phyloP scores from a whole-genome alignment of 768 basidiomycete genomes.

The Leccinum pellstonianum region DNA sequence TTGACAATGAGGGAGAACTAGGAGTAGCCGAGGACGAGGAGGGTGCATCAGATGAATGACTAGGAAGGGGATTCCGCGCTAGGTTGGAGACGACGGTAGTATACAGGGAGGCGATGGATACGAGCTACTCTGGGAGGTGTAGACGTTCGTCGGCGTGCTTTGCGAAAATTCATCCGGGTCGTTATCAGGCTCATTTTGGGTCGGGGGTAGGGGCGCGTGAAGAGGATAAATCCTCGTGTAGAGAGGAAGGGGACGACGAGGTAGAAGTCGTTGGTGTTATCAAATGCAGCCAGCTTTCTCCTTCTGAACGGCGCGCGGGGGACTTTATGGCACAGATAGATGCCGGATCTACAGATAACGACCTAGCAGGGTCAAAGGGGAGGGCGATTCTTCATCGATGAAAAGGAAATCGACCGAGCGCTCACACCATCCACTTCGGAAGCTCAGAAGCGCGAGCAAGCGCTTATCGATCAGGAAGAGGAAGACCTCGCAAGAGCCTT shows the following conservation, averaged over 20 bases:
- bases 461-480: slow-evolving; percentile 46
- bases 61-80: slow-evolving; percentile 14
- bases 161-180: slow-evolving; percentile 6
- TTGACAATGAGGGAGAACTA: slow-evolving; percentile 17
- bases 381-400: slow-evolving; percentile 16
- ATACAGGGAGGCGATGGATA: slow-evolving; percentile 24
- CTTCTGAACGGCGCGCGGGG: slow-evolving; percentile 21
- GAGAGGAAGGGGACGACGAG: slow-evolving; percentile 21
- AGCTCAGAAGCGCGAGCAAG: slow-evolving; percentile 29
- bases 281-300: slow-evolving; percentile 34
- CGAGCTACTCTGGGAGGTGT: slow-evolving; percentile 5
- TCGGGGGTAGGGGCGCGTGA: slow-evolving; percentile 15
- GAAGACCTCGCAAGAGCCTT: slow-evolving; percentile 44
- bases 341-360: slow-evolving; percentile 14
- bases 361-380: slow-evolving; percentile 8
- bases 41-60: slow-evolving; percentile 10
- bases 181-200: slow-evolving; percentile 16
- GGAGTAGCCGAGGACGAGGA: slow-evolving; percentile 9
- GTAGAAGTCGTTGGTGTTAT: slow-evolving; percentile 29
- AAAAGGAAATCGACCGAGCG: slow-evolving; percentile 48
- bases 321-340: slow-evolving; percentile 18
- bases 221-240: slow-evolving; percentile 29
- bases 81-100: slow-evolving; percentile 25
- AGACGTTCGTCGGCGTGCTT: slow-evolving; percentile 7
- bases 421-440: slow-evolving; percentile 48